Evolutionary conservation across 768 basidiomycete genomes (phyloP).

Genomic region (Clavulina sp.): DNA sequence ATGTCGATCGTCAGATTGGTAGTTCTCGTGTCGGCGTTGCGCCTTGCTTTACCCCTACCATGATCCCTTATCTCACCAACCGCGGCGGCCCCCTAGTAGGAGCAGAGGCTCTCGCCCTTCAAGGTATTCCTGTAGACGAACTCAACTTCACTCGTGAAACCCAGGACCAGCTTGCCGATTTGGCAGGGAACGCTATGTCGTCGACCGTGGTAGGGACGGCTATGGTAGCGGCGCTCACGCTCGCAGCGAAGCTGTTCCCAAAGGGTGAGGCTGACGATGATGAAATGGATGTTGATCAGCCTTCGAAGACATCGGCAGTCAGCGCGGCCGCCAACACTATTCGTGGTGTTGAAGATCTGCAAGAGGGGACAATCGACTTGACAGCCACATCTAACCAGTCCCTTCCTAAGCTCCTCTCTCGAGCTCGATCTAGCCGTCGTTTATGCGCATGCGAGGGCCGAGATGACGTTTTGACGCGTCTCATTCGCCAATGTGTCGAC

Average conservation of each 20-base stretch:
- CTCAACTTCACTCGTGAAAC: constrained; percentile 82
- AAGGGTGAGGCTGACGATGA: constrained; percentile 56
- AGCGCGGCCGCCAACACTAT: constrained; percentile 27
- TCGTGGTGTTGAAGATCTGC: constrained; percentile 52
- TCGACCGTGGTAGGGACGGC: constrained; percentile 89
- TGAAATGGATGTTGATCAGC: constrained; percentile 27
- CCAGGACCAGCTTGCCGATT: constrained; percentile 82
- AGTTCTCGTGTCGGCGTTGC: constrained; percentile 69
- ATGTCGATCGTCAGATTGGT: constrained; percentile 81
- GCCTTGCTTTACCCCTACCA: constrained; percentile 85
- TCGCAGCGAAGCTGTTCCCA: constrained; percentile 43
- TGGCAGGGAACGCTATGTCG: constrained; percentile 96
- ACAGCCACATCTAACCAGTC: constrained; percentile 31
- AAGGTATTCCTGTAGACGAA: constrained; percentile 85
- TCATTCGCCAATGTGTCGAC: constrained; percentile 50
- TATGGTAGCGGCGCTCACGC: constrained; percentile 63
- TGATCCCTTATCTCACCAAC: constrained; percentile 93
- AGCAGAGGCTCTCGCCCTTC: constrained; percentile 80
- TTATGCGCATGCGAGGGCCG: constrained; percentile 88
- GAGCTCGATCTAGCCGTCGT: constrained; percentile 54
- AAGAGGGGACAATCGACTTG: constrained; percentile 48
- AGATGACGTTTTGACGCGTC: constrained; percentile 48
- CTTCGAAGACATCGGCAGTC: constrained; percentile 17
- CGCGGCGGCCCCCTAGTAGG: constrained; percentile 94
- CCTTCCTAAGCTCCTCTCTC: constrained; percentile 37